Base-by-base conservation (phyloP, 371 early-diverging fungal genomes). In the Actinomucor elegans region DNA sequence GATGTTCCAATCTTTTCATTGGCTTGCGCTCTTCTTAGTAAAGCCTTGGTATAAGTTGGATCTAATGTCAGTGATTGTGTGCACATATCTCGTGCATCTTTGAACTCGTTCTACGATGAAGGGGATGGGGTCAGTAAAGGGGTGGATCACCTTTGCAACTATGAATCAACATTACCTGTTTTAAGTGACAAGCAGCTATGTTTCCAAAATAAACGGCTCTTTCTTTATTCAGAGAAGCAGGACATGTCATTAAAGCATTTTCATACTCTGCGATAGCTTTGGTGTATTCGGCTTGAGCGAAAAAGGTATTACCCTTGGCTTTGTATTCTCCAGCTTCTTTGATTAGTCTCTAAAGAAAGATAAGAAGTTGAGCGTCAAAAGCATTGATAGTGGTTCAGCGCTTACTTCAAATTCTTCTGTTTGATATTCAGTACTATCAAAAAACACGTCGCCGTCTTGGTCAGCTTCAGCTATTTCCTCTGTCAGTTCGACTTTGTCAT, bases 1-100 rank as follows among this genome's bases (percentile, higher is more conserved):
- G 72, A 81, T 1, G 78, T 77, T 0, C 67, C 73, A 5, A 84
- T 48, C 28, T 77, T 66, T 57, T 86, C 92, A 60, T 85, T 86
- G 3, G 92, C 89, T 57, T 87, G 87, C 3, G 94, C 94, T 45
- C 91, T 80, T 23, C 94, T 80, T 37, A 87, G 66, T 36, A 89
- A 66, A 1, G 91, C 93, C 70, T 92, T 91, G 43, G 77, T 74
- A 50, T 89, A 94, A 3, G 61, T 69, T 15, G 91, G 84, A 54
- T 87, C 87, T 17, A 83, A 71, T 52, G 81, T 75, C n/a, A 94
- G 61, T 4, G 94, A 91, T 42, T 67, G 59, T 0, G 70, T 61
- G 59, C 86, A 79, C 52, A 59, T 50, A 29, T 69, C 67, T 45
- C 76, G 60, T 33, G 82, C 80, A 35, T 82, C 73, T 45, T 75